Evolutionary conservation across 345 rosid species (phyloP), one percentile per base, ranked within the genome.

Genomic region (Hibiscus syriacus): DNA sequence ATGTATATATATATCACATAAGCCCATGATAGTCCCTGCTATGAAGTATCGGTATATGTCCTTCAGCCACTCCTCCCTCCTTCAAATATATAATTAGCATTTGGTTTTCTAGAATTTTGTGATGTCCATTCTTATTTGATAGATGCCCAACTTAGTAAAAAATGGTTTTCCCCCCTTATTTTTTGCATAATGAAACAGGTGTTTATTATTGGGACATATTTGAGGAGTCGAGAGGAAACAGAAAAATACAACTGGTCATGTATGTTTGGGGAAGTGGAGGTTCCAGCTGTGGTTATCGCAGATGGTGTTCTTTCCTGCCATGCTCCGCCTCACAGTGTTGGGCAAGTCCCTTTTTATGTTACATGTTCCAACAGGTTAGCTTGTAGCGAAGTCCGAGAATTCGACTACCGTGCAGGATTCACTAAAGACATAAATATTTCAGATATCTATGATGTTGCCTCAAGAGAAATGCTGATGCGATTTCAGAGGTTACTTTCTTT

Each of bases 201-300:
- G 72, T 70, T 87, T 68, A 82, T 92, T 49, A 66, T 73, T 59
- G 98, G 96, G 55, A 80, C 73, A 61, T 92, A 90, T 79, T 77
- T 92, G 76, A 85, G 67, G 77, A 78, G 77, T 77, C 80, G 70
- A 11, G 80, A 74, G 74, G 92, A 92, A 74, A 83, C 84, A 71
- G 63, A 66, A 1, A 82, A 77, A 49, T 84, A 70, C 76, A 81
- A 73, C 48, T 92, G 98, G 98, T 92, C 98, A 67, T 92, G 98
- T 62, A 92, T 92, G 98, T 92, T 90, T 82, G 98, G 96, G 41
- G n/a, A n/a, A n/a, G n/a, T n/a, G n/a, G n/a, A n/a, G n/a, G n/a
- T n/a, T n/a, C n/a, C n/a, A n/a, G n/a, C n/a, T n/a, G n/a, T n/a
- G n/a, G n/a, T n/a, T n/a, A n/a, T n/a, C n/a, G n/a, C n/a, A n/a